Conservation (phyloP, 495 filamentous ascomycete species). For the Neurospora hispaniola region DNA sequence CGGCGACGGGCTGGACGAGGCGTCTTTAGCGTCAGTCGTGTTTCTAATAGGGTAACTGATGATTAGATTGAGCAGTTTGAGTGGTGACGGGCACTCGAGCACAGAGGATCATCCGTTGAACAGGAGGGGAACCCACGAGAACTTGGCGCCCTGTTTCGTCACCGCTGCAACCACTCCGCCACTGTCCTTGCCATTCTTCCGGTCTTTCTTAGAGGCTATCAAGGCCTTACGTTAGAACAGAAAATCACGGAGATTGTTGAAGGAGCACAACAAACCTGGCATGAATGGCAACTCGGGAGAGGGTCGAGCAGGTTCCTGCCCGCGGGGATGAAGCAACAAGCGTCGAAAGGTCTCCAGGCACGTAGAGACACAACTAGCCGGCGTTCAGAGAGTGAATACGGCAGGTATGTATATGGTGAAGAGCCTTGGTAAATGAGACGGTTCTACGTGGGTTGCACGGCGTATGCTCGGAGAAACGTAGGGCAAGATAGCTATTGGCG, state of each 20-base stretch:
- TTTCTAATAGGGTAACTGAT: conserved; percentile 10
- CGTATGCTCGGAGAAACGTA: neutral
- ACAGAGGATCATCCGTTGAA: neutral
- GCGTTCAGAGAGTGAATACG: neutral
- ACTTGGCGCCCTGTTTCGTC: conserved; percentile 40
- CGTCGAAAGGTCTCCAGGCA: neutral
- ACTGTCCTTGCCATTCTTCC: conserved; percentile 42
- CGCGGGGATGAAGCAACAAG: conserved; percentile 6
- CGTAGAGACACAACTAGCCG: neutral
- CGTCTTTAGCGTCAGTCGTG: conserved; percentile 24
- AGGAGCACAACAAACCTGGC: conserved; percentile 29
- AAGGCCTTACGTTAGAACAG: conserved; percentile 1
- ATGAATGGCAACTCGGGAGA: conserved; percentile 27
- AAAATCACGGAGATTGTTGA: neutral
- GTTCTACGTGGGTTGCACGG: neutral
- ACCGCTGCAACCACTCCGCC: conserved; percentile 41
- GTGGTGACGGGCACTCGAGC: neutral
- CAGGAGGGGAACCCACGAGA: conserved; percentile 29
- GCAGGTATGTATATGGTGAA: neutral
- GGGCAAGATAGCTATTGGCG: neutral
- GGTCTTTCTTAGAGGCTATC: conserved; percentile 38
- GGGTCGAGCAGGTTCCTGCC: conserved; percentile 30
- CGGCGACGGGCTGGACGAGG: conserved; percentile 30
- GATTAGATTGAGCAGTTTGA: neutral
- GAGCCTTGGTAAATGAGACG: neutral